A percentile compares a stretch with the other conserved stretches of the same genome.
Conservation (phyloP, 1,139 yeast genomes). For the Yamadazyma pseudoaaseri region DNA sequence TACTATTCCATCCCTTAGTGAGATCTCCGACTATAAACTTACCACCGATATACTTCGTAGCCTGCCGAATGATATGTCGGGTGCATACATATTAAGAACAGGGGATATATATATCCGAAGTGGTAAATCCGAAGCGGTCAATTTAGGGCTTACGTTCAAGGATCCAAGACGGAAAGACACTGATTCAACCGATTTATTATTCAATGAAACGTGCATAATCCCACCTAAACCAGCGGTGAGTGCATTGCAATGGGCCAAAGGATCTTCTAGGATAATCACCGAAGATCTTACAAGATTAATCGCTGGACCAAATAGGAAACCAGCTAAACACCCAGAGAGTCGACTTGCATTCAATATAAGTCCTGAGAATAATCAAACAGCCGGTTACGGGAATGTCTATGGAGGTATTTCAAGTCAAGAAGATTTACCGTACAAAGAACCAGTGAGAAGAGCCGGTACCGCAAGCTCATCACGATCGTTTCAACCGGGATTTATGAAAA, state of each 20-base stretch:
- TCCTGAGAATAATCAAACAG: constrained; percentile 46
- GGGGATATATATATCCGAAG: constrained; percentile 74
- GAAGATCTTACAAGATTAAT: constrained; percentile 59
- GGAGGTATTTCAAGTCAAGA: constrained; percentile 8
- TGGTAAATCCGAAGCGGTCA: constrained; percentile 52
- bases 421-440: constrained; percentile 47
- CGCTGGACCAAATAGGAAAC: constrained; percentile 59
- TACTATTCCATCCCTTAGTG: constrained; percentile 39
- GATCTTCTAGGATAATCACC: constrained; percentile 55
- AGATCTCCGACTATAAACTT: constrained; percentile 35
- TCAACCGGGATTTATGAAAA: constrained; percentile 42
- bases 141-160: constrained; percentile 35
- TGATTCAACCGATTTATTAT: constrained; percentile 48
- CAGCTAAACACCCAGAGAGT: constrained; percentile 55
- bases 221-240: constrained; percentile 83
- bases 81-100: constrained; percentile 49
- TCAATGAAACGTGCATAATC: constrained; percentile 57
- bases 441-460: constrained; percentile 32
- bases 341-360: constrained; percentile 54
- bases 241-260: constrained; percentile 85
- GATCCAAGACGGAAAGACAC: constrained; percentile 33
- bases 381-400: constrained; percentile 19
- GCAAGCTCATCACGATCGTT: constrained; percentile 13
- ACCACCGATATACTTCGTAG: constrained; percentile 30
- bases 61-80: constrained; percentile 21